Percentiles rank a stretch among this genome's conserved stretches.
Evolutionary conservation across 2,329 filamentous ascomycete genomes (phyloP).

Genomic region (Verticillium klebahnii): DNA sequence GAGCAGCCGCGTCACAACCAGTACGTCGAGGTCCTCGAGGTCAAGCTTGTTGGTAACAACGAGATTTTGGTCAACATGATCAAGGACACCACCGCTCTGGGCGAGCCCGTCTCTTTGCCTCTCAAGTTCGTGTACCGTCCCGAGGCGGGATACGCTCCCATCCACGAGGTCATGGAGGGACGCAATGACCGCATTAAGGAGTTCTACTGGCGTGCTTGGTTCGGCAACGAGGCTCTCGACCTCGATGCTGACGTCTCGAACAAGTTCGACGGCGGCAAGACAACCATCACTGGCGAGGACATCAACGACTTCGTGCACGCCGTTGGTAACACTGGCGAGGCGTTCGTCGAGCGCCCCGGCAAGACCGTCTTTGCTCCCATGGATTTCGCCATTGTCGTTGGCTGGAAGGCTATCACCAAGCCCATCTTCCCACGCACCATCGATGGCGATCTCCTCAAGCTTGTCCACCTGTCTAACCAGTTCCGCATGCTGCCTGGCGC

Average conservation of each 20-base stretch:
- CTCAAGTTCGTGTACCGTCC: constrained; percentile 92
- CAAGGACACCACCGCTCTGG: constrained; percentile 85
- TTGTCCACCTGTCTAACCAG: constrained; percentile 93
- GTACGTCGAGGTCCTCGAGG: constrained; percentile 82
- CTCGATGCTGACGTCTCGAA: constrained; percentile 82
- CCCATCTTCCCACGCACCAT: constrained; percentile 97
- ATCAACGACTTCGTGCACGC: constrained; percentile 99
- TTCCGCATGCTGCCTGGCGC: constrained; percentile 98
- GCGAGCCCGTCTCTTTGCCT: constrained; percentile 75
- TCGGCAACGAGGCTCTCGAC: constrained; percentile 78
- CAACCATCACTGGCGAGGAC: constrained; percentile 82
- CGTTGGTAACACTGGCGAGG: constrained; percentile 94
- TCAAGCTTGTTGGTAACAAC: constrained; percentile 68
- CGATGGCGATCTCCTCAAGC: constrained; percentile 90
- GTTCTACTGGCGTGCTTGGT: constrained; percentile 99
- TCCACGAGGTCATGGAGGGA: constrained; percentile 90
- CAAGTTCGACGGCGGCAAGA: constrained; percentile 83
- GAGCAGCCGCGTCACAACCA: constrained; percentile 85
- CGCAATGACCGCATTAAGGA: constrained; percentile 99
- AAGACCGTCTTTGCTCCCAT: constrained; percentile 95
- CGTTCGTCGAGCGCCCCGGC: constrained; percentile 91
- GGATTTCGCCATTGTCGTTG: constrained; percentile 98
- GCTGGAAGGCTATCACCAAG: constrained; percentile 99
- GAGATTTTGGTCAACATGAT: constrained; percentile 87
- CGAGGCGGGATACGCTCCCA: constrained; percentile 94